These are phyloP conservation scores for Xylariaceae sp. DNA, from an alignment of 2,329 filamentous ascomycete genomes.

Conservation along the genomic window DNA sequence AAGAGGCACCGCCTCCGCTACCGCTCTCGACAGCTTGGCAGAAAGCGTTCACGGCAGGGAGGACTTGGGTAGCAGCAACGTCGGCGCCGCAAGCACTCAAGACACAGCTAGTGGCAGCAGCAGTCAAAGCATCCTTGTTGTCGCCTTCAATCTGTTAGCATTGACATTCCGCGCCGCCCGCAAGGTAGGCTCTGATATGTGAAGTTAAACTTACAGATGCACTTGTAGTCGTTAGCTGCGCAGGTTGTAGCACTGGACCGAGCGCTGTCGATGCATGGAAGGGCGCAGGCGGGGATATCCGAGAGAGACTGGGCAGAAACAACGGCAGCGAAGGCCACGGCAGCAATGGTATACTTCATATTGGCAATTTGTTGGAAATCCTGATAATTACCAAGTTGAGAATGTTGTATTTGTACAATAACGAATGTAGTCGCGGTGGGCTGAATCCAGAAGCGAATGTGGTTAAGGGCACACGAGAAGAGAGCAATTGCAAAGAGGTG, in stretches of 20 bases:
- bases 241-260: conserved; percentile 27
- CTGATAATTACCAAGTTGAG: background rate
- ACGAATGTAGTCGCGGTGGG: conserved; percentile 11
- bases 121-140: conserved; percentile 26
- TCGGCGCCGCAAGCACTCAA: conserved; percentile 29
- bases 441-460: conserved; percentile 17
- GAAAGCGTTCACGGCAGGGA: conserved; percentile 33
- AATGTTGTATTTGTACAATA: conserved; percentile 13
- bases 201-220: conserved; percentile 33
- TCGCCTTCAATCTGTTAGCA: conserved; percentile 18
- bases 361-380: conserved; percentile 23
- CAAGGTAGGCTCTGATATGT: background rate
- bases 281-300: conserved; percentile 33
- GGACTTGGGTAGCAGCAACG: conserved; percentile 28
- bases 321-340: conserved; percentile 28
- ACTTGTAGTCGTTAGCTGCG: conserved; percentile 30
- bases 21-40: conserved; percentile 30
- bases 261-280: conserved; percentile 33
- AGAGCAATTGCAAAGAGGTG: background rate
- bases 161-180: background rate
- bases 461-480: conserved; percentile 8
- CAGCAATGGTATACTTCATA: conserved; percentile 36
- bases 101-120: conserved; percentile 31
- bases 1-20: conserved; percentile 15
- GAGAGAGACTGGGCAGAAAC: conserved; percentile 34